A percentile compares a stretch with the other conserved stretches of the same genome.
phyloP scores from a whole-genome alignment of 768 basidiomycete genomes.

The Phanerodontia chrysosporium region DNA sequence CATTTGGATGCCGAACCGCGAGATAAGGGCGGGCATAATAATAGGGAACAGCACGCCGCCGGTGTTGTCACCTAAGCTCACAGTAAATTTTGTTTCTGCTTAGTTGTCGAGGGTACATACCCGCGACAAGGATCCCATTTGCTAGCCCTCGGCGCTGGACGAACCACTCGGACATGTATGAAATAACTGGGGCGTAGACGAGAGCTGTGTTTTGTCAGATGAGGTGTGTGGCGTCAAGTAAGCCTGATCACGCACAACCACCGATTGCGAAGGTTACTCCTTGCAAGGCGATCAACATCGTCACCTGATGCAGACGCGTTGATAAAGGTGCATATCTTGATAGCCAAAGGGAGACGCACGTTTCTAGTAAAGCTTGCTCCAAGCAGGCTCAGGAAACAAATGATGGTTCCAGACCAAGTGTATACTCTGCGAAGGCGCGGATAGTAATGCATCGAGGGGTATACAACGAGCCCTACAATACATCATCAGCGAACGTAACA shows the following conservation, averaged over 20 bases:
- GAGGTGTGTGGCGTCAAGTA: not conserved
- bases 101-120: not conserved
- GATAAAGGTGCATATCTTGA: not conserved
- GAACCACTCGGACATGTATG: slow-evolving; percentile 31
- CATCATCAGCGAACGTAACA: not conserved
- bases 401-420: slow-evolving; percentile 21
- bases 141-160: slow-evolving; percentile 28
- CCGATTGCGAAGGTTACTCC: slow-evolving; percentile 30
- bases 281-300: slow-evolving; percentile 23
- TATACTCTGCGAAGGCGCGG: slow-evolving; percentile 20
- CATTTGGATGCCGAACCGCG: slow-evolving; percentile 18
- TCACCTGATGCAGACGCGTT: slow-evolving; percentile 22
- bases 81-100: not conserved
- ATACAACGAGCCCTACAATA: slow-evolving; percentile 21
- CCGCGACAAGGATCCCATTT: slow-evolving; percentile 29
- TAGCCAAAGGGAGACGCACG: slow-evolving; percentile 8
- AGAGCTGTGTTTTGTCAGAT: slow-evolving; percentile 15
- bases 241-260: slow-evolving; percentile 15
- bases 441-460: slow-evolving; percentile 22
- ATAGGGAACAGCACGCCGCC: slow-evolving; percentile 28
- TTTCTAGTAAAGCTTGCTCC: slow-evolving; percentile 24
- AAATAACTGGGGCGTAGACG: slow-evolving; percentile 25
- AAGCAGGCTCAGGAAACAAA: slow-evolving; percentile 25
- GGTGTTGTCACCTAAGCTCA: slow-evolving; percentile 19
- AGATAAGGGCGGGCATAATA: slow-evolving; percentile 23